Conservation (phyloP, 1,139 yeast genomes). For the Nakaseomyces delphensis region DNA sequence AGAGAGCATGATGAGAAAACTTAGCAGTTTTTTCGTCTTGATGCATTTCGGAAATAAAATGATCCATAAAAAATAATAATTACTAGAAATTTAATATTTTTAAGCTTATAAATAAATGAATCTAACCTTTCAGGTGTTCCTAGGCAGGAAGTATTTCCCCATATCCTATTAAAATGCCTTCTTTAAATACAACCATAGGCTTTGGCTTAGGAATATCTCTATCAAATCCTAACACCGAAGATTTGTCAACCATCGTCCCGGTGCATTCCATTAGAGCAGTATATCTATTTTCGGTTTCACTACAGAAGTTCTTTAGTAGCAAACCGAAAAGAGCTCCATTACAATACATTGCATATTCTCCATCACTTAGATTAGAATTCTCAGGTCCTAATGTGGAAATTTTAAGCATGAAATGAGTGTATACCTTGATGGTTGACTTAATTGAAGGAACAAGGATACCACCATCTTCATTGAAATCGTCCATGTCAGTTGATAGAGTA, state of each 20-base stretch:
- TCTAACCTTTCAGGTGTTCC: too few relatives aligned
- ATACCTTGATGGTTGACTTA: neutral
- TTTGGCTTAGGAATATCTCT: constrained; percentile 2
- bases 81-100: too few relatives aligned
- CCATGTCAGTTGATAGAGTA: neutral
- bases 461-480: neutral
- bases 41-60: too few relatives aligned
- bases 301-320: neutral
- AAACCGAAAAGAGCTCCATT: neutral
- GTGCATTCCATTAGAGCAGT: neutral
- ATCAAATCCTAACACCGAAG: neutral
- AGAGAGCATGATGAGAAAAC: too few relatives aligned
- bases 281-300: neutral
- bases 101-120: too few relatives aligned
- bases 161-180: neutral
- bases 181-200: neutral
- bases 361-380: neutral
- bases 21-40: too few relatives aligned
- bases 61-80: too few relatives aligned
- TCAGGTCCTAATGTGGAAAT: neutral
- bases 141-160: neutral
- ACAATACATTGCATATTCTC: neutral
- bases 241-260: neutral
- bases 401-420: neutral
- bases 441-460: neutral